A percentile compares a stretch with the other conserved stretches of the same genome.
These are phyloP conservation scores for Zygoascus tannicola DNA, from an alignment of 805 yeast genomes.

Conservation along the genomic window DNA sequence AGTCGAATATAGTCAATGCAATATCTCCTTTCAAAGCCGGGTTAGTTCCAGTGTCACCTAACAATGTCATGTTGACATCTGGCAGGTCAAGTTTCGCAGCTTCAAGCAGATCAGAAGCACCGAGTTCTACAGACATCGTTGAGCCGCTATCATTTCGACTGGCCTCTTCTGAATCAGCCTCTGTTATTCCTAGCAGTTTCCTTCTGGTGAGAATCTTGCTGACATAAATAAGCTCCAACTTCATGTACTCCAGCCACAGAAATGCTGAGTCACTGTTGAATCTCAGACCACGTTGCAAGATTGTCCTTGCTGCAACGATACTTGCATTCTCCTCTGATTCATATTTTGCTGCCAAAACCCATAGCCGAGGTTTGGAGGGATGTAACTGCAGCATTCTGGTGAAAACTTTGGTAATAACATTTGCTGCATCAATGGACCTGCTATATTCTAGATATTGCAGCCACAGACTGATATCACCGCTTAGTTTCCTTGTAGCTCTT, in stretches of 20 bases:
- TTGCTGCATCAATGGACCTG: conserved; percentile 23
- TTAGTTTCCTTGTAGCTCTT: conserved; percentile 71
- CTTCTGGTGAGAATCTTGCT: conserved; percentile 78
- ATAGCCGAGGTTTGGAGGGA: conserved; percentile 81
- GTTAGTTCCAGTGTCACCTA: conserved; percentile 78
- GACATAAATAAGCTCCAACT: conserved; percentile 78
- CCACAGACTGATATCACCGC: conserved; percentile 75
- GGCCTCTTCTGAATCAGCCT: conserved; percentile 38
- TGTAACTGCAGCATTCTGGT: conserved; percentile 73
- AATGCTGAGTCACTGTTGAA: conserved; percentile 65
- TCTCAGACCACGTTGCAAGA: conserved; percentile 76
- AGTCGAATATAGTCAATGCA: conserved; percentile 60
- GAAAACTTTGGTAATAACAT: conserved; percentile 45
- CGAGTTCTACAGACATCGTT: conserved; percentile 36
- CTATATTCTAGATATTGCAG: conserved; percentile 55
- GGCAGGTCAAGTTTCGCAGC: conserved; percentile 53
- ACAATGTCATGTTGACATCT: conserved; percentile 74
- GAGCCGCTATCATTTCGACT: conserved; percentile 27
- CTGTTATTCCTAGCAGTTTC: conserved; percentile 69
- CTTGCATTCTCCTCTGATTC: conserved; percentile 85
- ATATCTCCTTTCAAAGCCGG: conserved; percentile 72
- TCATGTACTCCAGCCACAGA: conserved; percentile 80
- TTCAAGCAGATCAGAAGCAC: conserved; percentile 29
- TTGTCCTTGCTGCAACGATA: conserved; percentile 77
- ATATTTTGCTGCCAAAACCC: conserved; percentile 92